Percentiles rank a stretch among this genome's conserved stretches.
Conservation (phyloP, 2,329 filamentous ascomycete species). For the Xylariaceae sp. region DNA sequence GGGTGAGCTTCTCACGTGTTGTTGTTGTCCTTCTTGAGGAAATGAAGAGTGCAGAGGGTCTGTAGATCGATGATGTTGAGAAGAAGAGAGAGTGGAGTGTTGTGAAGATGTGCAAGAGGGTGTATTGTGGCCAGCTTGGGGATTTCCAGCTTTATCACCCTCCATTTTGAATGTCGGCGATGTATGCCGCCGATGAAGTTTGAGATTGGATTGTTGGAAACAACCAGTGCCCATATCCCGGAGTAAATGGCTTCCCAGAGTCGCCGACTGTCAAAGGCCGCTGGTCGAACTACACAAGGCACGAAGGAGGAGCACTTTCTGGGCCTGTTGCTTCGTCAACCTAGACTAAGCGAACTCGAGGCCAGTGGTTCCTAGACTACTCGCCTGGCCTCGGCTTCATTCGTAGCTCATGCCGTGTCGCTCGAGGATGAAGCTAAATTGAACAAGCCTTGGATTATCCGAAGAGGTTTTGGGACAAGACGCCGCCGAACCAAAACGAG, state of each 20-base stretch:
- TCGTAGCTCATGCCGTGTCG: not conserved
- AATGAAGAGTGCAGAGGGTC: not conserved
- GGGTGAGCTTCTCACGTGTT: conserved; percentile 16
- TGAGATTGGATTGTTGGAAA: not conserved
- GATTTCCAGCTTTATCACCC: not conserved
- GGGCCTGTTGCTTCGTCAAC: not conserved
- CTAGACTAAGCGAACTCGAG: not conserved
- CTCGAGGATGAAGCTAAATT: too few species aligned
- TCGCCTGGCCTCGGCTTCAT: too few species aligned
- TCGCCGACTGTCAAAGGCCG: not conserved
- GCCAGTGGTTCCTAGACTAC: not conserved
- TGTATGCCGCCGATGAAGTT: not conserved
- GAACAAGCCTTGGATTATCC: too few species aligned
- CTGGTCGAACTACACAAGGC: not conserved
- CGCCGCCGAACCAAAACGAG: too few species aligned
- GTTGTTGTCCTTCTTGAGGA: conserved; percentile 6
- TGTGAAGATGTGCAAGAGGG: not conserved
- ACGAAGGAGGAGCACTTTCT: not conserved
- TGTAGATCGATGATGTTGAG: not conserved
- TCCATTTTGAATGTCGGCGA: conserved; percentile 6
- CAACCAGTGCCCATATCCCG: not conserved
- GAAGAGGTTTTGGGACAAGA: too few species aligned
- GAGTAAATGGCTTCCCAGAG: not conserved
- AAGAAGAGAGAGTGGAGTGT: not conserved
- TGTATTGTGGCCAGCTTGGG: not conserved